Evolutionary conservation across 164 flowering plant genomes (phyloP).

Genomic region (Pachysandra terminalis): DNA sequence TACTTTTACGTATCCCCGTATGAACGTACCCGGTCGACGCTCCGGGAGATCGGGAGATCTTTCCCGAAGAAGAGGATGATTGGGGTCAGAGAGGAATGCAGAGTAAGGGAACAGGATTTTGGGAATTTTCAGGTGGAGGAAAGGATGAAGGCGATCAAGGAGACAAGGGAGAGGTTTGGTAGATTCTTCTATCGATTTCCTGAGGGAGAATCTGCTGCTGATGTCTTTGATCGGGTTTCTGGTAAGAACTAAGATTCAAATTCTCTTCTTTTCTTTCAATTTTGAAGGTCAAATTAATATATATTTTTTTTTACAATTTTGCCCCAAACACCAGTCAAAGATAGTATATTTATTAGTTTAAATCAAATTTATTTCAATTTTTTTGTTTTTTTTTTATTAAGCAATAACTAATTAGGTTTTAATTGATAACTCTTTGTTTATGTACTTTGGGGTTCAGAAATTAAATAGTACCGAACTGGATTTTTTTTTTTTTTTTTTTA

Average conservation of each 20-base stretch:
- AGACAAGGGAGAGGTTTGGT: conserved; percentile 75
- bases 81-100: conserved; percentile 91
- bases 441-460: too few species aligned
- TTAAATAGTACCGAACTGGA: too few species aligned
- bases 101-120: conserved; percentile 92
- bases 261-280: neutral
- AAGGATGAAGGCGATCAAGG: conserved; percentile 68
- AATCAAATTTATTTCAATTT: neutral
- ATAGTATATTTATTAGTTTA: too few species aligned
- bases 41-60: conserved; percentile 73
- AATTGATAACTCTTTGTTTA: too few species aligned
- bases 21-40: conserved; percentile 69
- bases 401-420: too few species aligned
- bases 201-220: conserved; percentile 98
- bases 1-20: conserved; percentile 96
- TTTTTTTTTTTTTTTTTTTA: too few species aligned
- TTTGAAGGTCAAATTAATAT: too few species aligned
- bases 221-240: conserved; percentile 89
- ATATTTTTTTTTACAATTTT: too few species aligned
- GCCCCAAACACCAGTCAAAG: too few species aligned
- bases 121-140: conserved; percentile 93
- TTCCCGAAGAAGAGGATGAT: conserved; percentile 54
- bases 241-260: conserved; percentile 37
- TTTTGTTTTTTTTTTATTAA: neutral
- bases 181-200: conserved; percentile 92